Base-by-base conservation (phyloP, 2,329 filamentous ascomycete species). In the Colletotrichum filicis region DNA sequence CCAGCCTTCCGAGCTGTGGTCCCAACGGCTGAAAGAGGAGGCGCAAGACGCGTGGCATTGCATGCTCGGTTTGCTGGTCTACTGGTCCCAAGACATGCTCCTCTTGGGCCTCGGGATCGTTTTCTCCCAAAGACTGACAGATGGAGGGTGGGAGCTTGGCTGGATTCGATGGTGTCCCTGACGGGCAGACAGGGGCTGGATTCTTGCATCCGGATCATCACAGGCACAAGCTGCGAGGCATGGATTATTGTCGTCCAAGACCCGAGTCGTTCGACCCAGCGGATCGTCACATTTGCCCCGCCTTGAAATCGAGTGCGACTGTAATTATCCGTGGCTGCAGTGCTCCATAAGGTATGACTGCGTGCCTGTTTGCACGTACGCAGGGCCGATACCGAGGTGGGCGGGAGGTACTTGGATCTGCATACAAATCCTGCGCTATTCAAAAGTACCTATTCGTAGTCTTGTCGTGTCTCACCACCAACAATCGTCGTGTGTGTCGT, bases 381-480 rank as follows among this genome's bases (percentile, higher is more conserved):
- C 35, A 49, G 42, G 42, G 7, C 42, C 42, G 42, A 49, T 49
- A 49, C 42, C 42, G 42, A 49, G 19, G 42, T 49, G 42, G 16
- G 42, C 8, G 42, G 3, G 19, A 49, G 19, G 42, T 49, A 49
- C 42, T n/a, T 49, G 7, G 1, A 2, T 1, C 19, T n/a, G 16
- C 16, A 19, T 49, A n/a, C 42, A 19, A 49, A 49, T 49, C 8
- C 24, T 19, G 24, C 58, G 16, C 8, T 26, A 22, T 32, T 9
- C 35, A 19, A 16, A 46, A 46, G 32, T 35, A 60, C 32, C 35
- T 26, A 1, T 32, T 22, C 11, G 32, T 53, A 58, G 58, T 37
- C 59, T 46, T 37, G 64, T 9, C 64, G 81, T 82, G 82, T 74
- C 70, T 73, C 66, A 73, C 70, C 53, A 69, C 65, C 70, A 69